A percentile compares a stretch with the other conserved stretches of the same genome.
These are phyloP conservation scores for Starmerella potacharoeniae DNA, from an alignment of 805 yeast genomes.

Conservation along the genomic window DNA sequence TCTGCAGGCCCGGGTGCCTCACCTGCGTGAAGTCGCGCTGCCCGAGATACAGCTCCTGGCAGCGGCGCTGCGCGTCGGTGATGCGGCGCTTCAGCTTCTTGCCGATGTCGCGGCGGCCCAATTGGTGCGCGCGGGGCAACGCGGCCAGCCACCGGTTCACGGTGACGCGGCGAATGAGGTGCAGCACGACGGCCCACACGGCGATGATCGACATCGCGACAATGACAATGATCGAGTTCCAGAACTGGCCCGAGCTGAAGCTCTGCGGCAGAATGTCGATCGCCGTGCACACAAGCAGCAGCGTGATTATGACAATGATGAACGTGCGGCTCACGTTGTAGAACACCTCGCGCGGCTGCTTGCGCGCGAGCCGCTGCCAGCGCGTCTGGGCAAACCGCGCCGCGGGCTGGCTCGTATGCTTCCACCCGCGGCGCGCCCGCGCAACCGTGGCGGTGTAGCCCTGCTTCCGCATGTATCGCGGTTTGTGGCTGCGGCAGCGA, in stretches of 20 bases:
- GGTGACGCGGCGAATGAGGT: constrained; percentile 48
- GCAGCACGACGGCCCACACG: constrained; percentile 39
- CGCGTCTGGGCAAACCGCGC: background rate
- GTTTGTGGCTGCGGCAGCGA: background rate
- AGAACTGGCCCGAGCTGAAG: constrained; percentile 51
- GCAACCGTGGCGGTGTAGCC: background rate
- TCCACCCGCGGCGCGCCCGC: background rate
- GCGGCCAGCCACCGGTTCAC: constrained; percentile 52
- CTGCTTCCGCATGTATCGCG: background rate
- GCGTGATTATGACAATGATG: constrained; percentile 24
- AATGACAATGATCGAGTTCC: constrained; percentile 72
- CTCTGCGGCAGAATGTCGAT: constrained; percentile 64
- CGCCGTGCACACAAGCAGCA: constrained; percentile 61
- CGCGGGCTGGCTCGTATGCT: background rate
- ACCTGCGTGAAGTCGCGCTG: constrained; percentile 15
- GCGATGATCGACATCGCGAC: constrained; percentile 56
- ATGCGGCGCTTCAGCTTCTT: constrained; percentile 35
- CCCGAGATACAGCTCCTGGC: constrained; percentile 10
- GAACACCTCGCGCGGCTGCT: background rate
- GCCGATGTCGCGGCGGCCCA: constrained; percentile 51
- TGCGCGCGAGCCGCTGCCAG: background rate
- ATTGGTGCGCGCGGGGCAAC: constrained; percentile 69
- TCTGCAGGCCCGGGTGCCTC: constrained; percentile 21
- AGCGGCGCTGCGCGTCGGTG: constrained; percentile 28
- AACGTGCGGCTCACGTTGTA: constrained; percentile 6